Percentiles rank a stretch among this genome's conserved stretches.
Evolutionary conservation across 148 eudicot species (phyloP).

Genomic region (Rhododendron simsii): DNA sequence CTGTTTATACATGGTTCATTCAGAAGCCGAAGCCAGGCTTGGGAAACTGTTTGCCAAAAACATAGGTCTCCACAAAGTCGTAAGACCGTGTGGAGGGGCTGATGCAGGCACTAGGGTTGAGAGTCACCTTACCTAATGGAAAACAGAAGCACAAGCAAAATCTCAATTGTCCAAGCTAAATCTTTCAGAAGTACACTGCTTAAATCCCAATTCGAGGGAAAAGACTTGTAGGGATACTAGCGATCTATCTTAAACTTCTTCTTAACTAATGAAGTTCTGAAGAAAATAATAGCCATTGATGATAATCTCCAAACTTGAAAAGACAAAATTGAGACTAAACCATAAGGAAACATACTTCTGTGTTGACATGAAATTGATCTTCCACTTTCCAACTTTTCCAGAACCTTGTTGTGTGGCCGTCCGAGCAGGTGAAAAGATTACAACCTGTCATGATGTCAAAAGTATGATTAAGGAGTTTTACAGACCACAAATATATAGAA

Average conservation of each 20-base stretch:
- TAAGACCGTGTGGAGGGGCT: not conserved
- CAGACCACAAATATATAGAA: not conserved
- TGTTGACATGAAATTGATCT: conserved; percentile 88
- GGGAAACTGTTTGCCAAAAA: not conserved
- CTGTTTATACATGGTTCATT: not conserved
- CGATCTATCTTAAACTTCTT: not conserved
- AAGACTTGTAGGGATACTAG: not conserved
- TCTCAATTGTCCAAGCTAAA: not conserved
- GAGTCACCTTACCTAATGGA: not conserved
- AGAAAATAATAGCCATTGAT: not conserved
- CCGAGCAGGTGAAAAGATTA: conserved; percentile 86
- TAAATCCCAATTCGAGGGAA: not conserved
- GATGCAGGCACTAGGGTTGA: not conserved
- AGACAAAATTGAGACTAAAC: conserved; percentile 5
- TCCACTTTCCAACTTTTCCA: conserved; percentile 93
- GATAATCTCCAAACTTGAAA: not conserved
- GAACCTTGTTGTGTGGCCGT: conserved; percentile 90
- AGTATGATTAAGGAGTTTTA: not conserved
- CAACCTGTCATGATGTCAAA: conserved; percentile 44
- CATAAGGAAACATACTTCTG: conserved; percentile 49
- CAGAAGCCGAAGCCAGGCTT: not conserved
- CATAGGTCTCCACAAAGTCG: not conserved
- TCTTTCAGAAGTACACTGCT: not conserved
- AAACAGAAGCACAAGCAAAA: not conserved
- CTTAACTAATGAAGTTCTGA: not conserved